These are phyloP conservation scores for Exophiala sp. DNA, from an alignment of 2,329 filamentous ascomycete species.

Conservation along the genomic window DNA sequence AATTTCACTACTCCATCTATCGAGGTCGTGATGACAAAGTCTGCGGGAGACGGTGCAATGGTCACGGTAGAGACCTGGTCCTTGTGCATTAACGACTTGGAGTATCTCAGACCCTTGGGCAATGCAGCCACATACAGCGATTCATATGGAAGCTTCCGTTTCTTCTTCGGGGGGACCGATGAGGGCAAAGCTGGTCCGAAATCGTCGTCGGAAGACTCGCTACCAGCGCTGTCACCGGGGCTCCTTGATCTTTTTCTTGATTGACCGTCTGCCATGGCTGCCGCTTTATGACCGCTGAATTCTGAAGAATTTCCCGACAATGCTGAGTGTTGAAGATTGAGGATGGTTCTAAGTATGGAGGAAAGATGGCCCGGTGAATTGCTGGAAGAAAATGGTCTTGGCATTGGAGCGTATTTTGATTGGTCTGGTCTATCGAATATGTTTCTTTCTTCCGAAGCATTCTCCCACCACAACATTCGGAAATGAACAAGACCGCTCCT, in stretches of 20 bases:
- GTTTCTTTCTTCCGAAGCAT: too few relatives aligned
- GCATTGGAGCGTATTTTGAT: too few relatives aligned
- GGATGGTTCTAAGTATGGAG: too few relatives aligned
- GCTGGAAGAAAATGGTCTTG: too few relatives aligned
- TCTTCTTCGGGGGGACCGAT: constrained; percentile 77
- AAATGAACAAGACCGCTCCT: too few relatives aligned
- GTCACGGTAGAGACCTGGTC: constrained; percentile 86
- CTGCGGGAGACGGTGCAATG: constrained; percentile 76
- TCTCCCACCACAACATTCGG: too few relatives aligned
- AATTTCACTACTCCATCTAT: constrained; percentile 97
- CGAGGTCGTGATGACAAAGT: constrained; percentile 93
- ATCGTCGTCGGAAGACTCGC: constrained; percentile 73
- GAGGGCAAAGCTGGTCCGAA: constrained; percentile 90
- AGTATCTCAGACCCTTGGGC: constrained; percentile 77
- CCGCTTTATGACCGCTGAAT: too few relatives aligned
- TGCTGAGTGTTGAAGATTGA: too few relatives aligned
- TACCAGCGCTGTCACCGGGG: constrained; percentile 2
- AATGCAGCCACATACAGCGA: constrained; percentile 91
- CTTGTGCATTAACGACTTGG: constrained; percentile 96
- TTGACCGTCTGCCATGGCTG: constrained; percentile 15
- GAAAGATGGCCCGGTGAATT: too few relatives aligned
- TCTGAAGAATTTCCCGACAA: too few relatives aligned
- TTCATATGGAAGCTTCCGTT: constrained; percentile 88
- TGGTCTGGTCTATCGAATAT: too few relatives aligned
- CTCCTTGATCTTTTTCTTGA: constrained; percentile 19